Evolutionary conservation across 2,329 filamentous ascomycete genomes (phyloP).

Genomic region (Fusarium brachygibbosum): DNA sequence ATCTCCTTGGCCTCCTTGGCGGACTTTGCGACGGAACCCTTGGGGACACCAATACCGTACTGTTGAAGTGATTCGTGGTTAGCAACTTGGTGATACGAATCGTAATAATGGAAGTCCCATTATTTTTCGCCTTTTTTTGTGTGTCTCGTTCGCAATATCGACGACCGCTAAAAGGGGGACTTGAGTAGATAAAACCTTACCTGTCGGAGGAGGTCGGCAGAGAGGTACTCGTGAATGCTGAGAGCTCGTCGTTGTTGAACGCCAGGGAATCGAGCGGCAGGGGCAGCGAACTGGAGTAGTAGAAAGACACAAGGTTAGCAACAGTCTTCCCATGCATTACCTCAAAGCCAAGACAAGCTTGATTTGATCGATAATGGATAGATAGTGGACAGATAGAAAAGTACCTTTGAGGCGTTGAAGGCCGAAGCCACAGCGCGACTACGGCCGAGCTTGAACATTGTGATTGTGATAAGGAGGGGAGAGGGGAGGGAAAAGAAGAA

Average conservation of each 20-base stretch:
- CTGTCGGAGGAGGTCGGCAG: constrained; percentile 87
- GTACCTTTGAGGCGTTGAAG: constrained; percentile 82
- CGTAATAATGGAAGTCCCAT: constrained; percentile 16
- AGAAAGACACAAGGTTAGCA: constrained; percentile 31
- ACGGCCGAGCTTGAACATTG: constrained; percentile 90
- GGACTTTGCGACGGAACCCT: constrained; percentile 86
- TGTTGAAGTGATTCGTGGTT: constrained; percentile 57
- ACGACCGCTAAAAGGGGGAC: constrained; percentile 28
- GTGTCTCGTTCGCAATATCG: constrained; percentile 23
- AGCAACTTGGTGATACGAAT: constrained; percentile 28
- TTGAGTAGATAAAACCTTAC: constrained; percentile 57
- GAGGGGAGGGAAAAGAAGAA: constrained; percentile 22
- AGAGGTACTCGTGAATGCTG: constrained; percentile 98
- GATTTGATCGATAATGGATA: constrained; percentile 2
- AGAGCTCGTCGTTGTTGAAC: constrained; percentile 88
- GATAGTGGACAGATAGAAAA: constrained; percentile 41
- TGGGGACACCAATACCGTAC: constrained; percentile 95
- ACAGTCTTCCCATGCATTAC: constrained; percentile 8
- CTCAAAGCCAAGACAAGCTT: constrained; percentile 20
- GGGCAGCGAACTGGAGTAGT: constrained; percentile 55
- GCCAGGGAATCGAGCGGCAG: constrained; percentile 71
- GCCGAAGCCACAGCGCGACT: constrained; percentile 84
- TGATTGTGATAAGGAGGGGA: constrained; percentile 30
- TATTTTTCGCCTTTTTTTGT: constrained; percentile 9
- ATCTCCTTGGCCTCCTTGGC: constrained; percentile 91